Conservation (phyloP, 208 protist species). For the Angomonas deanei region DNA sequence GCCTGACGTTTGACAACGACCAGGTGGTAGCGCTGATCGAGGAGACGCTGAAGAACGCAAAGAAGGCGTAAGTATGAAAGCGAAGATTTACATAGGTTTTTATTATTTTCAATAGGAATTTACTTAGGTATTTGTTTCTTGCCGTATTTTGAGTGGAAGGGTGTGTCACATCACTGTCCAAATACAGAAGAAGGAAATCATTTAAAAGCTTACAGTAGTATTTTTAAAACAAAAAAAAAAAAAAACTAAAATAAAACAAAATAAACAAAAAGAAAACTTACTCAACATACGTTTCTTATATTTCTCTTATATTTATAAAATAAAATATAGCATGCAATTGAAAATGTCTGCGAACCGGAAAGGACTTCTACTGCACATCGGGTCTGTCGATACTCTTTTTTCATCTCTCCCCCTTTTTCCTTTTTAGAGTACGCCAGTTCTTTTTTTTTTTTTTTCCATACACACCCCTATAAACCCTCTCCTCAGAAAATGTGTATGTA, state of each 20-base stretch:
- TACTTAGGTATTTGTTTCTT: slow-evolving; percentile 2
- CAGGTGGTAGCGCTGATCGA: slow-evolving; percentile 62
- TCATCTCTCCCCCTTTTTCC: slow-evolving; percentile 12
- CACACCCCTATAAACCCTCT: not conserved
- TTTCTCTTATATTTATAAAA: too few species aligned
- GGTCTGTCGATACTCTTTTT: too few species aligned
- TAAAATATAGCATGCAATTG: too few species aligned
- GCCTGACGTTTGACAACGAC: slow-evolving; percentile 34
- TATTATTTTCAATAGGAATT: too few species aligned
- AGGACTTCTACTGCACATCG: too few species aligned
- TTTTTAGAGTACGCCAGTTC: not conserved
- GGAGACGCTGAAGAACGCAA: slow-evolving; percentile 50
- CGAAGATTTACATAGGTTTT: slow-evolving; percentile 10
- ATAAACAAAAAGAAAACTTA: not conserved
- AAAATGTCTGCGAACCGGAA: too few species aligned
- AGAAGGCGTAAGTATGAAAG: slow-evolving; percentile 15
- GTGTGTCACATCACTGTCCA: slow-evolving; percentile 7
- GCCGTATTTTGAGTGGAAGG: not conserved
- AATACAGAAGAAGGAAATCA: not conserved
- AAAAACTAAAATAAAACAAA: slow-evolving; percentile 3
- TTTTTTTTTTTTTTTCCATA: not conserved
- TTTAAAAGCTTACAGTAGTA: not conserved
- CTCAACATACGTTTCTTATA: not conserved
- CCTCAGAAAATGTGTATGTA: slow-evolving; percentile 23
- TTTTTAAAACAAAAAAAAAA: not conserved